These are phyloP conservation scores for Eucalyptus pumila DNA, from an alignment of 345 rosid genomes.

Conservation along the genomic window DNA sequence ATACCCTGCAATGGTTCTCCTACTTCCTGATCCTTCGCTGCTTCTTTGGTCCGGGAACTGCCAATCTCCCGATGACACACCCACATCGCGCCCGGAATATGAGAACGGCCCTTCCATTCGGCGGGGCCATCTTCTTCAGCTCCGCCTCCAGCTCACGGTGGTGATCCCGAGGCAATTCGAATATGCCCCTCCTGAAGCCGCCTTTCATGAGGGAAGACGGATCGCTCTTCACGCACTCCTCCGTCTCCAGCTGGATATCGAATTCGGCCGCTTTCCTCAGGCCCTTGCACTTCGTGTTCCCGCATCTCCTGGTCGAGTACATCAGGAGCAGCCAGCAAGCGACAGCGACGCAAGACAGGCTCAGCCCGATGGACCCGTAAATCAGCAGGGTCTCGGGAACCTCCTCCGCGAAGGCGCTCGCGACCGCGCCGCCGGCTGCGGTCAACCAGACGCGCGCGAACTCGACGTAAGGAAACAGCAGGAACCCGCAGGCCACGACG, in stretches of 20 bases:
- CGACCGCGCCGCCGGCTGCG: not conserved
- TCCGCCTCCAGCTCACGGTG: constrained; percentile 1
- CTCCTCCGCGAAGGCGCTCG: not conserved
- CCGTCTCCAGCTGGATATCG: constrained; percentile 86
- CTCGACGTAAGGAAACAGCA: constrained; percentile 1
- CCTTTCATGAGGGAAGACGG: not conserved
- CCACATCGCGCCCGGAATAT: constrained; percentile 3
- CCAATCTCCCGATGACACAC: constrained; percentile 66
- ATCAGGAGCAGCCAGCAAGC: not conserved
- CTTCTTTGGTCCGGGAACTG: constrained; percentile 76
- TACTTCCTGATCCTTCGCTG: constrained; percentile 36
- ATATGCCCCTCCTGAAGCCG: constrained; percentile 42
- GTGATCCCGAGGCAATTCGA: constrained; percentile 38
- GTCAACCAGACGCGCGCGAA: not conserved
- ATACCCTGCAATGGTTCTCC: not conserved
- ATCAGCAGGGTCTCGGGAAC: not conserved
- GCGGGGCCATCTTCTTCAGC: constrained; percentile 7
- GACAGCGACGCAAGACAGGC: not conserved
- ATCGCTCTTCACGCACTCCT: constrained; percentile 61
- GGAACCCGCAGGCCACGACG: not conserved
- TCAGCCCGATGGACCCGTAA: not conserved
- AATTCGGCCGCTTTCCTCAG: constrained; percentile 66
- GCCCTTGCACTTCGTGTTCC: constrained; percentile 80
- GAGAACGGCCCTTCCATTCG: constrained; percentile 3
- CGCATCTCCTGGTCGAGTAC: constrained; percentile 2